Conservation (phyloP, 805 yeast genomes). For the Teunomyces lycoperdinae region DNA sequence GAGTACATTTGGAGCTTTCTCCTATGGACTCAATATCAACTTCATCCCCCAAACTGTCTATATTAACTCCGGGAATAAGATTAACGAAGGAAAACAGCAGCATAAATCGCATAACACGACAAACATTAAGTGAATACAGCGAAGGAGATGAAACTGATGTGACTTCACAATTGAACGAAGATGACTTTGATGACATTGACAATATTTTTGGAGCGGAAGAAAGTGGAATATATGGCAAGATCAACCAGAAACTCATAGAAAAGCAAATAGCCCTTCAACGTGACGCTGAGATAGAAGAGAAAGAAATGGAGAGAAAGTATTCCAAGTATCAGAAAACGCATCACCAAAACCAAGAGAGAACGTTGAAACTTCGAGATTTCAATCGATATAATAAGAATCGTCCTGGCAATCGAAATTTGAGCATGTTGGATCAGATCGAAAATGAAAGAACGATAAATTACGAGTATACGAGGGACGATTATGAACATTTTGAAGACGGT, state of each 20-base stretch:
- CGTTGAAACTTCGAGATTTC: conserved; percentile 31
- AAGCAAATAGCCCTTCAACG: conserved; percentile 23
- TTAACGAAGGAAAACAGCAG: conserved; percentile 1
- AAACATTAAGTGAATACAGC: conserved; percentile 35
- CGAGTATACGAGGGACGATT: conserved; percentile 37
- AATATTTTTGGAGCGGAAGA: conserved; percentile 38
- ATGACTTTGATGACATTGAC: conserved; percentile 37
- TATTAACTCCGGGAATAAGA: conserved; percentile 5
- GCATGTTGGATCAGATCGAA: conserved; percentile 22
- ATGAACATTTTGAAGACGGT: conserved; percentile 37
- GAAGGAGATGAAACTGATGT: conserved; percentile 38
- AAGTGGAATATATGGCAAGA: conserved; percentile 30
- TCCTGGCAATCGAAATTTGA: conserved; percentile 8
- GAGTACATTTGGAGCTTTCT: conserved; percentile 10
- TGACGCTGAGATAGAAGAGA: conserved; percentile 36
- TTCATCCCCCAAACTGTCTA: conserved; percentile 21
- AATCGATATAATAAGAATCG: conserved; percentile 8
- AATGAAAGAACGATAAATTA: conserved; percentile 35
- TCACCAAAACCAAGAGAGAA: conserved; percentile 17
- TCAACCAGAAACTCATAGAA: conserved; percentile 21
- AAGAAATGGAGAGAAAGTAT: conserved; percentile 21
- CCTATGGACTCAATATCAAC: conserved; percentile 23
- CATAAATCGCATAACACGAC: conserved; percentile 13
- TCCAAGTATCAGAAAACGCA: conserved; percentile 6
- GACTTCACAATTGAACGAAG: conserved; percentile 37